Percentiles rank a stretch among this genome's conserved stretches.
These are phyloP conservation scores for Tympanopsis confertula DNA, from an alignment of 2,329 filamentous ascomycete species.

Conservation along the genomic window DNA sequence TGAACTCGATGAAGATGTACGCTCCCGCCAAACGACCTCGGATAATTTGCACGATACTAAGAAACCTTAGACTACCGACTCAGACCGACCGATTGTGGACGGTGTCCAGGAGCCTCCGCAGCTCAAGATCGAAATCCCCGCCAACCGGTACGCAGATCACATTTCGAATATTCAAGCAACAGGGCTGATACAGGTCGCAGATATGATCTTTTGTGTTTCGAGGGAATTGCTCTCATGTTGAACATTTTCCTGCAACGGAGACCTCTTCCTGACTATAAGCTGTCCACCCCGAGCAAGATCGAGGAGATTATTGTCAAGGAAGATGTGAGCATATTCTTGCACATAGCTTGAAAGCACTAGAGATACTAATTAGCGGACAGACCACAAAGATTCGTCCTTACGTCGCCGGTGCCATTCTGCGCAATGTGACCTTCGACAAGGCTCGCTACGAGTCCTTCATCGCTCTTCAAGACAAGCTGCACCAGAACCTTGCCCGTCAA, in stretches of 20 bases:
- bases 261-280: conserved; percentile 66
- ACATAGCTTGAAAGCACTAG: background rate
- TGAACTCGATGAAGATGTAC: conserved; percentile 80
- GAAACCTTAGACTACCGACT: conserved; percentile 49
- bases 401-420: conserved; percentile 77
- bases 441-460: conserved; percentile 96
- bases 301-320: conserved; percentile 72
- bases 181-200: conserved; percentile 23
- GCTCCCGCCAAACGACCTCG: conserved; percentile 13
- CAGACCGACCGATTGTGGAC: conserved; percentile 61
- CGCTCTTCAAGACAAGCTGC: conserved; percentile 89
- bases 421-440: conserved; percentile 83
- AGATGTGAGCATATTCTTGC: conserved; percentile 16
- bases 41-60: background rate
- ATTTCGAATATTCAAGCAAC: background rate
- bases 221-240: conserved; percentile 88
- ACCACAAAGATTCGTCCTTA: conserved; percentile 75
- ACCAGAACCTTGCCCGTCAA: conserved; percentile 88
- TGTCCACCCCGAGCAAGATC: conserved; percentile 62
- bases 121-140: conserved; percentile 95
- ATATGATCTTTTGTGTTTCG: conserved; percentile 79
- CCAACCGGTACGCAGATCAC: conserved; percentile 62
- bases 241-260: conserved; percentile 81
- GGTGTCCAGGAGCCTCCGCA: conserved; percentile 79
- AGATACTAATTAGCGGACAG: conserved; percentile 13